Evolutionary conservation across 148 eudicot genomes (phyloP).

Genomic region (Linanthus parryae): DNA sequence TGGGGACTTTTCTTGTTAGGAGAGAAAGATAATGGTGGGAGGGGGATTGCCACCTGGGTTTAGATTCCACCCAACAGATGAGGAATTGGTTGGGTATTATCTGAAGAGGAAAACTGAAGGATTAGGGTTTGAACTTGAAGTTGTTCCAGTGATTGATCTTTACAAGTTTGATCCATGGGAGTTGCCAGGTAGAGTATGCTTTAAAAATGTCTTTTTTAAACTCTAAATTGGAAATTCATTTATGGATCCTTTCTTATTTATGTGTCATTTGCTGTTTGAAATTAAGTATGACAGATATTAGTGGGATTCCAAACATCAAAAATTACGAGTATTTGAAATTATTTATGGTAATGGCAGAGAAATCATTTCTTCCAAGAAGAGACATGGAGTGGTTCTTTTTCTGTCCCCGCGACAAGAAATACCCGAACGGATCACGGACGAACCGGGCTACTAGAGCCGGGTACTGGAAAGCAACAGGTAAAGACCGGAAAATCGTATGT

Average conservation of each 20-base stretch:
- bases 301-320: no score
- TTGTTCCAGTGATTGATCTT: constrained; percentile 71
- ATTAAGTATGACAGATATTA: no score
- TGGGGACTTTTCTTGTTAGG: constrained; percentile 2
- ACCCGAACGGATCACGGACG: constrained; percentile 78
- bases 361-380: constrained; percentile 75
- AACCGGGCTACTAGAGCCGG: constrained; percentile 88
- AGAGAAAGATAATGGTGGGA: constrained; percentile 38
- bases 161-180: constrained; percentile 89
- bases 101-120: constrained; percentile 69
- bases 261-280: no score
- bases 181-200: constrained; percentile 70
- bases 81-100: constrained; percentile 73
- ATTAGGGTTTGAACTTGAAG: constrained; percentile 68
- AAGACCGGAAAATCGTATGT: constrained; percentile 71
- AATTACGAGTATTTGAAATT: no score
- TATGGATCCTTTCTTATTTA: no score
- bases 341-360: constrained; percentile 54
- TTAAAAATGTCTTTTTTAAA: neutral
- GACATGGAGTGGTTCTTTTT: constrained; percentile 96
- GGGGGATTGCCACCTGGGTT: constrained; percentile 79
- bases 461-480: constrained; percentile 95
- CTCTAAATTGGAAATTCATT: neutral
- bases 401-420: constrained; percentile 73
- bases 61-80: constrained; percentile 81